Base-by-base conservation (phyloP, 2,329 filamentous ascomycete genomes). In the Ambrosiella xylebori region DNA sequence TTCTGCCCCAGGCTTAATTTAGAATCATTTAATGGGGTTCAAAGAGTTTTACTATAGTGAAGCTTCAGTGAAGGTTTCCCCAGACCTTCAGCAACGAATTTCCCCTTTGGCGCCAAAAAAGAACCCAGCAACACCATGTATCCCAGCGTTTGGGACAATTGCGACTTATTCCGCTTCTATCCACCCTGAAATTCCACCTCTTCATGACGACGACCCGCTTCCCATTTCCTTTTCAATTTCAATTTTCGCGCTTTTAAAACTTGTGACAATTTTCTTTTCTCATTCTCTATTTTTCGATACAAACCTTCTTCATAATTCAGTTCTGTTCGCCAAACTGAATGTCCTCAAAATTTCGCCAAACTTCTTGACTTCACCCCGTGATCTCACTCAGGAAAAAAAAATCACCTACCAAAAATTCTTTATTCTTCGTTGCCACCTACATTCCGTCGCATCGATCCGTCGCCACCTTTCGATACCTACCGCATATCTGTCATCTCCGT, bases 221-320 rank as follows among this genome's bases (percentile, higher is more conserved):
- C 37, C 59, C 40, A 61, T 61, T 53, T 56, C 56, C 55, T 58
- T 58, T 56, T 39, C 39, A 56, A 54, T 61, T 27, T 45, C 38
- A 39, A 15, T 9, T 13, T 27, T 57, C n/a, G 55, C 37, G 52
- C 15, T 35, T 38, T 27, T 19, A 57, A 40, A 15, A 15, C 47
- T 38, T 27, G 53, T 17, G 36, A 60, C 52, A 56, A 45, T 37
- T 57, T 54, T 50, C 55, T 38, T 56, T 57, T 40, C 41, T 41
- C 15, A 39, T 35, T 44, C 13, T 38, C 39, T 4, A 45, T 40
- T 17, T 36, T 52, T n/a, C 19, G 9, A 35, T 36, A 17, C 17
- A 39, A 44, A 13, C n/a, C 7, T 41, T 39, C 5, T 8, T 51
- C 19, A 19, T 7, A 13, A n/a, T 19, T n/a, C 17, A 9, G 19